These are phyloP conservation scores for Prunus mongolica DNA, from an alignment of 306 rosid genomes.

Conservation along the genomic window DNA sequence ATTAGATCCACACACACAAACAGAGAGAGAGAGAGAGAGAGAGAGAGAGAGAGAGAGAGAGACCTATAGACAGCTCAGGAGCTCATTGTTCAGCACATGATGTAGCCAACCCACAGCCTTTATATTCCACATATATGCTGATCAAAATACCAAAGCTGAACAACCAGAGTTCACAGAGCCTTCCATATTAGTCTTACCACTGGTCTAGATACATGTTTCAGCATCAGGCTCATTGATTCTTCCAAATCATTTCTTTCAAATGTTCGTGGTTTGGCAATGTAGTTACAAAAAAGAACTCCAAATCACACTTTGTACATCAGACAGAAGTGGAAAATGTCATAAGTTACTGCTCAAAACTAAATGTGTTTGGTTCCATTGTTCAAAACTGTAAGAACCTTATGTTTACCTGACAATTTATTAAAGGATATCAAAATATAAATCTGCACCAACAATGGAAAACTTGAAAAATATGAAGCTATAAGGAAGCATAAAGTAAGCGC, in stretches of 20 bases:
- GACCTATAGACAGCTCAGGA: constrained; percentile 30
- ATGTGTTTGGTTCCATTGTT: not conserved
- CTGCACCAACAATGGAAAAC: not conserved
- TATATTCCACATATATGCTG: not conserved
- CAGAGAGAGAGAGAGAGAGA: constrained; percentile 9
- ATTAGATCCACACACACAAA: constrained; percentile 5
- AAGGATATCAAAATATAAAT: not conserved
- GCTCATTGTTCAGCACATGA: constrained; percentile 3
- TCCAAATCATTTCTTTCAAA: not conserved
- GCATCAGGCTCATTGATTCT: constrained; percentile 3
- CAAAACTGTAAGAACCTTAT: not conserved
- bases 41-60: constrained; percentile 9
- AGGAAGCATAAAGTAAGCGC: not conserved
- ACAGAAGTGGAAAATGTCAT: not conserved
- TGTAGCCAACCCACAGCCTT: constrained; percentile 10
- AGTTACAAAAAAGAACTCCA: constrained; percentile 9
- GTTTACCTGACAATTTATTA: not conserved
- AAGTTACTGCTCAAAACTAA: not conserved
- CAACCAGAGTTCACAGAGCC: not conserved
- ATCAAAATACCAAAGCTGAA: not conserved
- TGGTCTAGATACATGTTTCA: not conserved
- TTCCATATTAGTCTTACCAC: constrained; percentile 1
- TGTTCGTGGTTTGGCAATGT: constrained; percentile 2
- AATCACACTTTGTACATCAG: not conserved
- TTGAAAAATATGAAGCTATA: not conserved